phyloP scores from a whole-genome alignment of 2,329 filamentous ascomycete genomes.

The Capronia americana region DNA sequence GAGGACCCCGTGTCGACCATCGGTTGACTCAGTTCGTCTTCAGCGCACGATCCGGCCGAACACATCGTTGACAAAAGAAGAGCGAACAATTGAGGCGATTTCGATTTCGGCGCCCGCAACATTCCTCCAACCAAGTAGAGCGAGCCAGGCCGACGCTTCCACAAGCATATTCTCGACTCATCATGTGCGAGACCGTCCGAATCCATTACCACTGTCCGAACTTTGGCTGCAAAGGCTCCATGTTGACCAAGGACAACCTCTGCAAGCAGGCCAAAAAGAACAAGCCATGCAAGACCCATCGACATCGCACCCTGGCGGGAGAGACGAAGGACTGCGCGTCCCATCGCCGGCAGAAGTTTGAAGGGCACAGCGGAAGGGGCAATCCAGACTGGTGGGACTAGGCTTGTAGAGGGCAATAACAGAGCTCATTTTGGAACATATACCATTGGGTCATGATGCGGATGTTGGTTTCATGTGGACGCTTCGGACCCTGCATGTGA shows the following conservation, averaged over 20 bases:
- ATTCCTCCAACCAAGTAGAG: neutral
- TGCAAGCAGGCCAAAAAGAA: conserved; percentile 27
- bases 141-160: neutral
- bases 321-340: conserved; percentile 25
- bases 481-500: neutral
- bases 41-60: neutral
- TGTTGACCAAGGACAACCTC: conserved; percentile 10
- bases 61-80: neutral
- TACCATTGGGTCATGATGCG: too few relatives aligned
- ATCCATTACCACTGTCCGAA: conserved; percentile 25
- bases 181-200: conserved; percentile 30
- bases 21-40: neutral
- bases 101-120: neutral
- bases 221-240: conserved; percentile 25
- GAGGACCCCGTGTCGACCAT: neutral
- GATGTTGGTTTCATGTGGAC: neutral
- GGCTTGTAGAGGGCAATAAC: neutral
- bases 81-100: neutral
- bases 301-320: conserved; percentile 21
- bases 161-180: neutral
- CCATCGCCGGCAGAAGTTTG: conserved; percentile 23
- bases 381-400: conserved; percentile 30
- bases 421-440: neutral
- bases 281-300: conserved; percentile 24
- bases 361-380: conserved; percentile 27